These are phyloP conservation scores for Taiwanofungus camphoratus DNA, from an alignment of 1,284 basidiomycete species.

Conservation along the genomic window DNA sequence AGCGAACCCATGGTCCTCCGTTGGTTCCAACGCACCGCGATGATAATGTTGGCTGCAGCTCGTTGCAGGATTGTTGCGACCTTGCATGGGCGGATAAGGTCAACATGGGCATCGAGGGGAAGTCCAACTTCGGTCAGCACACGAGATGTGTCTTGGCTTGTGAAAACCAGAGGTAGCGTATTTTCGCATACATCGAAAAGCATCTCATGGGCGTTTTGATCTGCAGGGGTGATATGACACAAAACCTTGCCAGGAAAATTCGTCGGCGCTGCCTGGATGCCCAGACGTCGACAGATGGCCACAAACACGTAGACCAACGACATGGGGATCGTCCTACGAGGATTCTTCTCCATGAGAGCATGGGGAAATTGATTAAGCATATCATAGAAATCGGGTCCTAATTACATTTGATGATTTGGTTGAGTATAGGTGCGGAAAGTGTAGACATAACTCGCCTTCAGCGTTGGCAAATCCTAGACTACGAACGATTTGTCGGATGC, in stretches of 20 bases:
- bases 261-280: slow-evolving; percentile 45
- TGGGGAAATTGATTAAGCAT: slow-evolving; percentile 56
- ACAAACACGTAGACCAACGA: slow-evolving; percentile 57
- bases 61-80: slow-evolving; percentile 12
- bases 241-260: slow-evolving; percentile 49
- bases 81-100: slow-evolving; percentile 8
- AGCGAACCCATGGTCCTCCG: not conserved
- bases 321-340: slow-evolving; percentile 48
- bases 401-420: not conserved
- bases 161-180: slow-evolving; percentile 16
- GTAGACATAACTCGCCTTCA: slow-evolving; percentile 10
- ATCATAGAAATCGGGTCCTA: slow-evolving; percentile 30
- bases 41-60: slow-evolving; percentile 15
- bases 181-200: slow-evolving; percentile 25
- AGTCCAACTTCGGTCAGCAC: slow-evolving; percentile 27
- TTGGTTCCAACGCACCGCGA: slow-evolving; percentile 7
- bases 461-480: slow-evolving; percentile 19
- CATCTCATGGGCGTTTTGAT: slow-evolving; percentile 12
- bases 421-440: not conserved
- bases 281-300: slow-evolving; percentile 44
- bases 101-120: slow-evolving; percentile 11
- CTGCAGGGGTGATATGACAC: slow-evolving; percentile 19
- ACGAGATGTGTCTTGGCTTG: slow-evolving; percentile 21
- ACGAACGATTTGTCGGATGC: slow-evolving; percentile 17
- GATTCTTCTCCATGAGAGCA: slow-evolving; percentile 34